Conservation (phyloP, 2,329 filamentous ascomycete genomes). For the Cladosporium sp. region DNA sequence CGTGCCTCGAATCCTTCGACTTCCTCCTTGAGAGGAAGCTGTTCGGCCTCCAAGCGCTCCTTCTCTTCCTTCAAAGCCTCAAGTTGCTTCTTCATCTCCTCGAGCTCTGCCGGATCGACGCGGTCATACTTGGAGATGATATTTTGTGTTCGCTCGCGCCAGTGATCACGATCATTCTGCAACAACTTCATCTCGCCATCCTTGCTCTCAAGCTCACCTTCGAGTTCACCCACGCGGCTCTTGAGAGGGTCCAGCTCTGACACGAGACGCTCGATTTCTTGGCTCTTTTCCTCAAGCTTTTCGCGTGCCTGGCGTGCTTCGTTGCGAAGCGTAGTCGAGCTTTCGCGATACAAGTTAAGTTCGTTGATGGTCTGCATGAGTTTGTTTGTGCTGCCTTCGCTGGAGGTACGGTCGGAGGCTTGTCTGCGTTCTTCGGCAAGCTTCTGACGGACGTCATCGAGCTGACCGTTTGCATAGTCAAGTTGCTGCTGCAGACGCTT, state of each 20-base stretch:
- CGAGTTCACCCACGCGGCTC: slow-evolving; percentile 75
- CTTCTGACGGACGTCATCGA: slow-evolving; percentile 86
- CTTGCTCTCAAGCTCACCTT: slow-evolving; percentile 76
- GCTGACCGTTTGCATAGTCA: slow-evolving; percentile 80
- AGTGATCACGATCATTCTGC: slow-evolving; percentile 87
- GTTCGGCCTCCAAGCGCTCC: slow-evolving; percentile 55
- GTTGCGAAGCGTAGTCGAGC: slow-evolving; percentile 84
- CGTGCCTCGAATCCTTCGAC: slow-evolving; percentile 52
- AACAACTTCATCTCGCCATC: slow-evolving; percentile 87
- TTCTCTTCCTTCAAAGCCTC: slow-evolving; percentile 56
- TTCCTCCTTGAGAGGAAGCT: slow-evolving; percentile 54
- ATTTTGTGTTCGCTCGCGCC: slow-evolving; percentile 93
- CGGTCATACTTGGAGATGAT: slow-evolving; percentile 96
- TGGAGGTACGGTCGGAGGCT: slow-evolving; percentile 71
- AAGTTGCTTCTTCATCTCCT: slow-evolving; percentile 81
- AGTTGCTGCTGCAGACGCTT: slow-evolving; percentile 89
- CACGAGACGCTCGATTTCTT: slow-evolving; percentile 73
- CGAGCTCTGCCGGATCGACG: slow-evolving; percentile 89
- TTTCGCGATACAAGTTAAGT: slow-evolving; percentile 93
- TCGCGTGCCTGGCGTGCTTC: slow-evolving; percentile 79
- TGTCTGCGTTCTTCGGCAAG: slow-evolving; percentile 84
- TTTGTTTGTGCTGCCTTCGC: slow-evolving; percentile 79
- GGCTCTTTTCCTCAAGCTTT: slow-evolving; percentile 72
- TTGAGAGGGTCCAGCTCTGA: slow-evolving; percentile 80
- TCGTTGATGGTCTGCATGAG: slow-evolving; percentile 94